Conservation (phyloP, 345 rosid genomes). For the Laguncularia racemosa region DNA sequence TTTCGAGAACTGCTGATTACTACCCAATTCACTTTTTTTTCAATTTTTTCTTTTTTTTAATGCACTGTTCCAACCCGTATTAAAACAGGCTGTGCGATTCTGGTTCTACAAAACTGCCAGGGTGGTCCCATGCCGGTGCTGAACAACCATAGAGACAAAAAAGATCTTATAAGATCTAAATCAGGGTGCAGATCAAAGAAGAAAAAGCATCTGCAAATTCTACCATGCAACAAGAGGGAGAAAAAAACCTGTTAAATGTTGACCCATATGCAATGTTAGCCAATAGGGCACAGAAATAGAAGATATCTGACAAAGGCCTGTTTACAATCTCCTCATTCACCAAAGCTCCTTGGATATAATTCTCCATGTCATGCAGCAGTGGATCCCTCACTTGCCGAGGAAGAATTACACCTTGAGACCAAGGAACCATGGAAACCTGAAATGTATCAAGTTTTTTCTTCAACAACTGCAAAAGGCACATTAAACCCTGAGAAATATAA, state of each 20-base stretch:
- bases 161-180: background rate
- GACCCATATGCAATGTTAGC: slow-evolving; percentile 68
- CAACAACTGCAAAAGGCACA: background rate
- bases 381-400: slow-evolving; percentile 68
- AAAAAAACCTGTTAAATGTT: slow-evolving; percentile 45
- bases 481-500: background rate
- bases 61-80: no score
- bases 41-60: no score
- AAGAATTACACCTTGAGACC: slow-evolving; percentile 42
- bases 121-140: no score
- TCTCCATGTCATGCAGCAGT: slow-evolving; percentile 70
- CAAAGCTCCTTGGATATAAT: slow-evolving; percentile 34
- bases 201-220: background rate
- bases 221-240: background rate
- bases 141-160: no score
- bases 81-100: no score
- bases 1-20: no score
- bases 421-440: slow-evolving; percentile 39
- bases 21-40: no score
- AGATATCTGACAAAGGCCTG: slow-evolving; percentile 53
- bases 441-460: slow-evolving; percentile 5
- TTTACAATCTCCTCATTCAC: slow-evolving; percentile 35
- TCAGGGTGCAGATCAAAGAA: background rate
- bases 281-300: slow-evolving; percentile 52
- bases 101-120: no score